Conservation (phyloP, 805 yeast species). For the Clavispora carvajalis region DNA sequence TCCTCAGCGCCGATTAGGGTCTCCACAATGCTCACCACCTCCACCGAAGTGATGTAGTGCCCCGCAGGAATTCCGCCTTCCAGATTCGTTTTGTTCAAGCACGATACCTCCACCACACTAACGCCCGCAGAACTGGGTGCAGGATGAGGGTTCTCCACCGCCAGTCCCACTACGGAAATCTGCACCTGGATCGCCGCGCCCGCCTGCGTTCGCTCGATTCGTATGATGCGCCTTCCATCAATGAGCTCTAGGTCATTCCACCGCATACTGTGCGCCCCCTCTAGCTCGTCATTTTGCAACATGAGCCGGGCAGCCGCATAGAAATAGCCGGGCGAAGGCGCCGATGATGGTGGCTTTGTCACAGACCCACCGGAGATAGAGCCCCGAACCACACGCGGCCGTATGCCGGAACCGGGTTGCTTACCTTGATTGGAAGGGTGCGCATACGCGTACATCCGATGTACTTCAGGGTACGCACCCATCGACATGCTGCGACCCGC, state of each 20-base stretch:
- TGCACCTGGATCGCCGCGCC: constrained; percentile 43
- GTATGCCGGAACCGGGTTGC: not conserved
- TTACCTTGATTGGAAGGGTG: not conserved
- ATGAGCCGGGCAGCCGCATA: constrained; percentile 45
- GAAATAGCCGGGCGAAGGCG: constrained; percentile 21
- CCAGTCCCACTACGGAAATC: constrained; percentile 50
- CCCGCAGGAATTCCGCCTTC: constrained; percentile 22
- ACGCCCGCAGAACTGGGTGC: constrained; percentile 35
- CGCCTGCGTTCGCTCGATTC: constrained; percentile 51
- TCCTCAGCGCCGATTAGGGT: constrained; percentile 48
- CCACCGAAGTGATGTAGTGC: constrained; percentile 60
- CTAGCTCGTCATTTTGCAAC: constrained; percentile 40
- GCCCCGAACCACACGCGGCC: constrained; percentile 38
- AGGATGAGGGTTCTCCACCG: constrained; percentile 41
- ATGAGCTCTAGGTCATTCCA: constrained; percentile 44
- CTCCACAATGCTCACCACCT: constrained; percentile 62
- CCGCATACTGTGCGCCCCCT: constrained; percentile 45
- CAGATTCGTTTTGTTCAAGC: constrained; percentile 33
- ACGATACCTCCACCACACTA: constrained; percentile 55
- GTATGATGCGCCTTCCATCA: constrained; percentile 52
- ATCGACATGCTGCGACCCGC: not conserved
- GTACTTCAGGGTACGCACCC: constrained; percentile 14
- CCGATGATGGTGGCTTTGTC: constrained; percentile 49
- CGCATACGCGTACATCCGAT: constrained; percentile 25
- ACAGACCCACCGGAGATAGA: constrained; percentile 54